Evolutionary conservation across 1,284 basidiomycete genomes (phyloP), one percentile per base, ranked within the genome.

Genomic region (Boletus mariae): DNA sequence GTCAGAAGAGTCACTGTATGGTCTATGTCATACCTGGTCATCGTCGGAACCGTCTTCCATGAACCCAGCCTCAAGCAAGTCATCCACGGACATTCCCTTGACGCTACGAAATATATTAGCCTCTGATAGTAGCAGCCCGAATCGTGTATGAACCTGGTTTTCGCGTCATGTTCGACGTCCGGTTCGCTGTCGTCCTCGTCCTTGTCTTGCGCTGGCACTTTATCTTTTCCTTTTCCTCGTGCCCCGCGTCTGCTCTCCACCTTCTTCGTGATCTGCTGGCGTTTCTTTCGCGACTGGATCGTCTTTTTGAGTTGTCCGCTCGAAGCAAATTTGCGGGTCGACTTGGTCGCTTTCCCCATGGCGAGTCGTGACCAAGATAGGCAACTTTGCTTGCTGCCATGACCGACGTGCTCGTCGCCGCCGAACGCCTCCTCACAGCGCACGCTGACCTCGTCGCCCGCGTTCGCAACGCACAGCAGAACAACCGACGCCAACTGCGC

Each of bases 241-340:
- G 65, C 67, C 41, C 75, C 77, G 57, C 80, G 77, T 57, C 84
- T 75, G 45, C 78, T 74, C 61, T 90, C 81, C n/a, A 82, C 77
- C 68, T 85, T 85, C 69, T 85, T 86, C 65, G 82, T 81, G 57
- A 82, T 74, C 65, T 92, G 82, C 63, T 92, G 86, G 62, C 88
- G 81, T 61, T 90, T 87, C 53, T 85, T 80, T 37, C 92, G 77
- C 5, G 85, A 80, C 62, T 91, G 80, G 54, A 97, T 95, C 31
- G 84, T 83, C 59, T 90, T 87, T 65, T 91, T 91, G 48, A 97
- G 81, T 66, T 90, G 87, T 1, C 94, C 94, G 53, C 89, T 92
- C 2, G 90, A 78, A 10, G 87, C 89, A 61, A 94, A 95, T 74
- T 94, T 94, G 65, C 88, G 85, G 15, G 87, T 88, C 1, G 90